These are phyloP conservation scores for Brettanomyces sp. DNA, from an alignment of 805 yeast genomes.

Conservation along the genomic window DNA sequence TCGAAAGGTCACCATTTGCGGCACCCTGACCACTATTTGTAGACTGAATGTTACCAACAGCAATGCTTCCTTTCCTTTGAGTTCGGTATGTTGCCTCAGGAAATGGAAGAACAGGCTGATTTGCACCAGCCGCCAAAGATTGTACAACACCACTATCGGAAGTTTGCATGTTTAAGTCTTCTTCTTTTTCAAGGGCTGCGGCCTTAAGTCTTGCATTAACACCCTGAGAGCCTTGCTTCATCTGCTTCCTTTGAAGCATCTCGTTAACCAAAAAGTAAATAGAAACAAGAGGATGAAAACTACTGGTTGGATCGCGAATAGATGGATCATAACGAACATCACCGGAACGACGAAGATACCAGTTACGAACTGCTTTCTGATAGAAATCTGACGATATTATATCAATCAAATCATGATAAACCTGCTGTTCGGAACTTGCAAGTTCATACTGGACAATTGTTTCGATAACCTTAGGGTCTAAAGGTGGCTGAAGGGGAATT, in stretches of 20 bases:
- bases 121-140: constrained; percentile 8
- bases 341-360: constrained; percentile 39
- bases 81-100: constrained; percentile 37
- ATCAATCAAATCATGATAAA: constrained; percentile 44
- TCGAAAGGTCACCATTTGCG: constrained; percentile 1
- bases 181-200: no score
- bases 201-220: constrained; percentile 2
- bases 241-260: constrained; percentile 54
- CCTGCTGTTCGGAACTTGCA: constrained; percentile 49
- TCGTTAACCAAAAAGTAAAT: constrained; percentile 83
- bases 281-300: constrained; percentile 82
- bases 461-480: constrained; percentile 55
- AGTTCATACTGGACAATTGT: constrained; percentile 76
- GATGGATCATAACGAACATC: constrained; percentile 13
- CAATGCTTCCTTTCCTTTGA: constrained; percentile 19
- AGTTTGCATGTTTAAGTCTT: constrained; percentile 8
- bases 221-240: not conserved
- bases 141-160: no score
- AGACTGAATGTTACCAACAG: constrained; percentile 14
- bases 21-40: constrained; percentile 4
- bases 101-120: constrained; percentile 22
- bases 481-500: constrained; percentile 61
- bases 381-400: constrained; percentile 62
- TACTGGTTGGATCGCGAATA: constrained; percentile 70
- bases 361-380: constrained; percentile 47